Base-by-base conservation (phyloP, 768 basidiomycete genomes). In the Psilocybe cubensis region DNA sequence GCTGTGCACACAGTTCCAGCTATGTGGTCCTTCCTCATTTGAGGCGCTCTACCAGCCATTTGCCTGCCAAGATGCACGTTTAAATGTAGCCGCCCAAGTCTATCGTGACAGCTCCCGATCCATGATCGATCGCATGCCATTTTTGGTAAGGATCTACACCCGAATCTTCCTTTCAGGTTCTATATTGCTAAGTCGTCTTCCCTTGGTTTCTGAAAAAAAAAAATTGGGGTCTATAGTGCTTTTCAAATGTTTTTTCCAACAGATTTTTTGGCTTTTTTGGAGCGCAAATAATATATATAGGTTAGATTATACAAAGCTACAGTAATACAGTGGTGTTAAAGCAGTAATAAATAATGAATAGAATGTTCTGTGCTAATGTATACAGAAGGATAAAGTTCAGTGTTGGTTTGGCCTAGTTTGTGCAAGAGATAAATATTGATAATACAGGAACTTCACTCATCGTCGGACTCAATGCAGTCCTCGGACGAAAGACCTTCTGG, bases 381-480 rank as follows among this genome's bases (percentile, higher is more conserved):
- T 54, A 54, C 40, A 54, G 23, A 27, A 28, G 35, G 23, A 35
- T 46, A 6, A n/a, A 38, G 12, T 42, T 17, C 28, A n/a, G 24
- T 59, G 28, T 35, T 53, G 43, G 47, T 35, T 56, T 57, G 56
- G 58, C 42, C 40, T 33, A 41, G 47, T 27, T 53, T 27, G 17
- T 52, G 41, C 42, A 49, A 20, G 14, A 45, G 56, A 46, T 25
- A 55, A 35, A 48, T 44, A 28, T 17, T 11, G n/a, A 27, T 40
- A 25, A 21, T 18, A 42, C 23, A 21, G 21, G 58, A 43, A 24
- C 52, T 42, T 52, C 64, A 78, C 59, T 79, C 77, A 55, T 69
- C 70, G 63, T 79, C 78, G 52, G 76, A 76, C 27, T 72, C 74
- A 35, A 71, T 72, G 27, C 21, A 46, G 43, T 50, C 54, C 31